phyloP scores from a whole-genome alignment of 306 rosid species.

The Dalbergia cochinchinensis region DNA sequence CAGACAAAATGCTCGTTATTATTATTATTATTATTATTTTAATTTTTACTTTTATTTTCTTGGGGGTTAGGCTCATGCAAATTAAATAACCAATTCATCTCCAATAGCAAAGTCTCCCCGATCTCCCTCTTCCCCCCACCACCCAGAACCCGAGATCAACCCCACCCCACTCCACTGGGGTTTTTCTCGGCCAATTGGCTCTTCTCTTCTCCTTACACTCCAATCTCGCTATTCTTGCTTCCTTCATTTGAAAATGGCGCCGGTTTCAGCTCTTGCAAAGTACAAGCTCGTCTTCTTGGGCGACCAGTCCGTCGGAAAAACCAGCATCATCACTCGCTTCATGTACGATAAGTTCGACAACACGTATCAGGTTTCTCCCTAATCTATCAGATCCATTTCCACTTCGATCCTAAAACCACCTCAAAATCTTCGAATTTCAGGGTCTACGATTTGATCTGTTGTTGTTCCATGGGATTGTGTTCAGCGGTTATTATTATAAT shows the following conservation, averaged over 20 bases:
- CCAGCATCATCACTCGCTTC: constrained; percentile 69
- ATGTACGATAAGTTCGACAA: constrained; percentile 65
- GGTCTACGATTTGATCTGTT: constrained; percentile 7
- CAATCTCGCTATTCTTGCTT: neutral
- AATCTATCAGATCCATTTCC: constrained; percentile 48
- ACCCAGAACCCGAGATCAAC: neutral
- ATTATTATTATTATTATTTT: neutral
- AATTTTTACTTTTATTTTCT: neutral
- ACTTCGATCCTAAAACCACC: neutral
- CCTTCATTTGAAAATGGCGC: constrained; percentile 49
- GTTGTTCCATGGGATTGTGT: neutral
- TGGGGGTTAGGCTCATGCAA: neutral
- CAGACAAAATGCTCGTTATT: neutral
- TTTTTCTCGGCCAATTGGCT: neutral
- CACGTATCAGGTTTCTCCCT: constrained; percentile 54
- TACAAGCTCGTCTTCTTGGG: constrained; percentile 67
- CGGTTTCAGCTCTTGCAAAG: constrained; percentile 64
- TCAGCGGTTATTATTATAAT: neutral
- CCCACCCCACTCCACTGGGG: neutral
- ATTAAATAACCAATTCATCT: neutral
- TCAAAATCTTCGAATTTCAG: constrained; percentile 14
- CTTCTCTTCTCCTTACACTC: constrained; percentile 29
- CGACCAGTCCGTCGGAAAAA: constrained; percentile 66
- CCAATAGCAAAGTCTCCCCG: neutral
- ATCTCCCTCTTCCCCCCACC: neutral